Base-by-base conservation (phyloP, 306 rosid genomes). In the Hylodesmum podocarpum region DNA sequence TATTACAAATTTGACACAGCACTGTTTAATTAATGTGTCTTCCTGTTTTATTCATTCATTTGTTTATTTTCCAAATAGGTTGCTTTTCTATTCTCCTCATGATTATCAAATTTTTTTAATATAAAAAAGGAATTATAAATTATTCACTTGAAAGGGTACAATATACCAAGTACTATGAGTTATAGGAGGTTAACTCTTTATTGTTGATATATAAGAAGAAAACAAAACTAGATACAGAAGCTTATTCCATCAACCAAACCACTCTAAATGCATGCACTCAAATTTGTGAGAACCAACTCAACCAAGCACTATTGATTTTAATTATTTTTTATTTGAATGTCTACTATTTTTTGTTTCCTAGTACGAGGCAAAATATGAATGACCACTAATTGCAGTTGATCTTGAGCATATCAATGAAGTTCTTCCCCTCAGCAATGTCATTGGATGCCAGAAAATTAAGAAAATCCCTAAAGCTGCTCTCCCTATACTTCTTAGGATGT, bases 381-480 rank as follows among this genome's bases (percentile, higher is more conserved):
- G 18, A 8, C 11, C 63, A 37, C 13, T 27, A 5, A 37, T 59
- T 76, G 4, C 51, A 19, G 5, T 68, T 41, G 18, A 81, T 69
- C 73, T 83, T 86, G 69, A 90, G 88, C 2, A 81, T 76, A 62
- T 71, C 69, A 34, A 88, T 72, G 85, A 83, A 86, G 80, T 47
- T 86, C 73, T 64, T 85, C 44, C 91, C 96, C 11, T 86, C 73
- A 9, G 72, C 64, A 18, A 81, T 34, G 59, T 84, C 92, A 73
- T 84, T 88, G 40, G 27, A 12, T 2, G 82, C 44, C 31, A 88
- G 76, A 78, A 86, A 86, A 5, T 84, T 29, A 22, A 90, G 89
- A 81, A 90, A 86, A 83, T 88, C 89, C 29, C 63, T 46, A 70
- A 88, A 81, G 74, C 91, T 86, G 44, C 92, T 77, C 11, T 55